phyloP scores from a whole-genome alignment of 345 rosid species.

The Gossypium herbaceum region DNA sequence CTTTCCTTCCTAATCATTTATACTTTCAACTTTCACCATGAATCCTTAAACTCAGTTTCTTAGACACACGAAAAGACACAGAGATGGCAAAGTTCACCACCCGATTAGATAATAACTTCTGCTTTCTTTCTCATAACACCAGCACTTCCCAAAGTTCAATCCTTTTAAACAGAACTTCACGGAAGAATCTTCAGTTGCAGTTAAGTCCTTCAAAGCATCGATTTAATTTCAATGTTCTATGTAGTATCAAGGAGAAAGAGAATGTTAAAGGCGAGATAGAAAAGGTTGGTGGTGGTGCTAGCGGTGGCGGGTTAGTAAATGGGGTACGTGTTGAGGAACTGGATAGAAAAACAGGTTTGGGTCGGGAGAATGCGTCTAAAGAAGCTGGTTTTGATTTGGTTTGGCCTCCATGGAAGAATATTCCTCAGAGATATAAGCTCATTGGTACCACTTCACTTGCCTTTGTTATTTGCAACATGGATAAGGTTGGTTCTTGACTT shows the following conservation, averaged over 20 bases:
- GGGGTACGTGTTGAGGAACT: conserved; percentile 34
- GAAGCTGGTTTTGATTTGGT: conserved; percentile 50
- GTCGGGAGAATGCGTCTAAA: conserved; percentile 12
- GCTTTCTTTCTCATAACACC: conserved; percentile 32
- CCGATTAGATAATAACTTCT: conserved; percentile 33
- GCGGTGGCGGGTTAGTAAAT: conserved; percentile 25
- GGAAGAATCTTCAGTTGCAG: conserved; percentile 16
- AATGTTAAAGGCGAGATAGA: conserved; percentile 44
- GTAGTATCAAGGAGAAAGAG: conserved; percentile 55
- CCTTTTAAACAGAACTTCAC: conserved; percentile 22
- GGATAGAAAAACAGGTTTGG: conserved; percentile 23
- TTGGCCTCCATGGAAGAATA: conserved; percentile 79
- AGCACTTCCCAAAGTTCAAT: conserved; percentile 29
- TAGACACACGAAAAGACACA: neutral
- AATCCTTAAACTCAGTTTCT: neutral
- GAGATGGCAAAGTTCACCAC: conserved; percentile 55
- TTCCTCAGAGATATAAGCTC: conserved; percentile 76
- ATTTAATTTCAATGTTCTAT: conserved; percentile 43
- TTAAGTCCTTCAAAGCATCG: conserved; percentile 13
- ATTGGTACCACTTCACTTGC: conserved; percentile 87
- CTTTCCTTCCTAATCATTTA: neutral
- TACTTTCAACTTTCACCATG: neutral
- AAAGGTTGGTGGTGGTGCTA: conserved; percentile 1
- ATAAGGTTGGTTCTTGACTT: conserved; percentile 48
- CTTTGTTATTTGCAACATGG: conserved; percentile 93